A percentile compares a stretch with the other conserved stretches of the same genome.
phyloP scores from a whole-genome alignment of 2,329 filamentous ascomycete species.

The Pyricularia sp. region DNA sequence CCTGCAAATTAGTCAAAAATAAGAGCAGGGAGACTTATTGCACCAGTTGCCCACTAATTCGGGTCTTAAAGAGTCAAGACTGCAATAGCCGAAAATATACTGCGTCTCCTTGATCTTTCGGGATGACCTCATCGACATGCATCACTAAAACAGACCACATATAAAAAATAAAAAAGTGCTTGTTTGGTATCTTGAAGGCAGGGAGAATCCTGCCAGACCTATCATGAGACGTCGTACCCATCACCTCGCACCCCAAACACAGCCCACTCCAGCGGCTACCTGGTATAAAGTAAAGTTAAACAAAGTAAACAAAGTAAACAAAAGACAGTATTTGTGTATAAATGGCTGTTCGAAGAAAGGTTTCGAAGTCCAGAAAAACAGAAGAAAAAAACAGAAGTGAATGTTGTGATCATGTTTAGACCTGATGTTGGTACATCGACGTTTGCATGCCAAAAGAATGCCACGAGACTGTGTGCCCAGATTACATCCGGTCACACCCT shows the following conservation, averaged over 20 bases:
- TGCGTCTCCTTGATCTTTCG: neutral
- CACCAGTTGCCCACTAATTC: neutral
- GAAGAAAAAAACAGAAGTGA: neutral
- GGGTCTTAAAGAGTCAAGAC: neutral
- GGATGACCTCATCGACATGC: neutral
- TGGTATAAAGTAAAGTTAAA: neutral
- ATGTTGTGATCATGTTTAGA: neutral
- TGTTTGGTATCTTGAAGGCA: neutral
- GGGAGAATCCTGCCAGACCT: neutral
- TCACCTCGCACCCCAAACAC: neutral
- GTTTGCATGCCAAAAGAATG: neutral
- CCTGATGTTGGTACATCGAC: neutral
- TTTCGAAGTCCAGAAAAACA: neutral
- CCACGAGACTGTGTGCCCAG: neutral
- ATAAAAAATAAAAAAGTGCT: neutral
- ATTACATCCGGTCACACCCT: neutral
- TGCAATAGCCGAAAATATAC: neutral
- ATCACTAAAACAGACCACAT: neutral
- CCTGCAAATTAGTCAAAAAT: neutral
- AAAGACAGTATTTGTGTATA: neutral
- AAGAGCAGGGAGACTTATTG: neutral
- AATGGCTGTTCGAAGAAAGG: neutral
- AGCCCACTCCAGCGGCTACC: neutral
- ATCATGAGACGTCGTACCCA: neutral
- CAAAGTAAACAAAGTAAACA: neutral